Percentiles rank a stretch among this genome's conserved stretches.
phyloP scores from a whole-genome alignment of 495 filamentous ascomycete genomes.

The Xanthoparmelia taractica region DNA sequence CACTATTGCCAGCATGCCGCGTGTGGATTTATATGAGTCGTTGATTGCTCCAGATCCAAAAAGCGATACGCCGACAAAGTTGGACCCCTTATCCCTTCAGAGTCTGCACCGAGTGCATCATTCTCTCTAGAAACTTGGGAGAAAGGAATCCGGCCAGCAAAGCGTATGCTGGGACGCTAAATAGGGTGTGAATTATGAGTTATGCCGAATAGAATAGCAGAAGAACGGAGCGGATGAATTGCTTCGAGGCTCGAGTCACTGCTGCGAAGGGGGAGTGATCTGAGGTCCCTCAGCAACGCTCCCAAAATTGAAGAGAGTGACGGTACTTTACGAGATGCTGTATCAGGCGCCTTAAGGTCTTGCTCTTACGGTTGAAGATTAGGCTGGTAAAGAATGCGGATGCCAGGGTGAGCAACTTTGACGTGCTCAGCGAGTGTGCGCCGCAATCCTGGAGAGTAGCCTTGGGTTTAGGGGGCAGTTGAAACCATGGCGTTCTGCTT shows the following conservation, averaged over 20 bases:
- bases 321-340: slow-evolving; percentile 7
- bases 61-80: neutral
- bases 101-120: neutral
- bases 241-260: slow-evolving; percentile 8
- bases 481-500: neutral
- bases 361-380: neutral
- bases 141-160: no score
- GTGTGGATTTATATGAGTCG: neutral
- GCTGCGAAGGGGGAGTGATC: slow-evolving; percentile 3
- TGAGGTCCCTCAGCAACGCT: slow-evolving; percentile 5
- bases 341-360: neutral
- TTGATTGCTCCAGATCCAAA: neutral
- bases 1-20: slow-evolving; percentile 27
- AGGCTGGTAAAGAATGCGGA: neutral
- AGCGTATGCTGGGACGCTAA: neutral
- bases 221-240: neutral
- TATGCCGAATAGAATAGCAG: neutral
- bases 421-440: neutral
- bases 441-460: neutral
- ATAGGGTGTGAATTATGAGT: neutral
- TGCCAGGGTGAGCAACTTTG: neutral
- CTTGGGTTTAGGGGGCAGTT: neutral
- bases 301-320: slow-evolving; percentile 13
- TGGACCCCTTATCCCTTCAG: neutral
- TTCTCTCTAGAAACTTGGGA: neutral